Base-by-base conservation (phyloP, 1,284 basidiomycete genomes). In the Naganishia sp. region DNA sequence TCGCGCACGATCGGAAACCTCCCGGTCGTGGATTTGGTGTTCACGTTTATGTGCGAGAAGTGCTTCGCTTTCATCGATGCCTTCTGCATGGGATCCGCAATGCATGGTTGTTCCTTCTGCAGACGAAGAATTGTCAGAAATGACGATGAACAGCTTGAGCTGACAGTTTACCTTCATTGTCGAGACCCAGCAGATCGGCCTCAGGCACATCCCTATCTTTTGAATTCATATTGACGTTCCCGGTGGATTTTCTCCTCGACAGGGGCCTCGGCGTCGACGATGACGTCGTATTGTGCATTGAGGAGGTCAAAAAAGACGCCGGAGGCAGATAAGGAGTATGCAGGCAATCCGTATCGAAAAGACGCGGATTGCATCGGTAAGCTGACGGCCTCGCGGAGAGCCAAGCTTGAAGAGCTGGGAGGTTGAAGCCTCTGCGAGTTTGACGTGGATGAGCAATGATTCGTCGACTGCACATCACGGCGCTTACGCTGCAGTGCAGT, bases 401-500 rank as follows among this genome's bases (percentile, higher is more conserved):
- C 80, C 94, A 95, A 74, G 88, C 89, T 80, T 92, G 86, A 16
- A 96, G 83, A 46, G 92, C 92, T 48, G 86, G 84, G 80, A 96
- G 88, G 64, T 90, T 86, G 77, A 95, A 97, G 15, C 92, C 93
- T 53, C 92, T 92, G 67, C 1, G 50, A 66, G 16, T 28, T 39
- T 39, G 36, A 18, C 5, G 18, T 23, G 6, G 4, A 63, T 63
- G 42, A 63, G 21, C 25, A 18, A 53, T 25, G 39, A 36, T 43
- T 33, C 44, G 43, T 45, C 25, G 25, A 16, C 31, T 16, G 15
- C n/a, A 48, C 25, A 52, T 23, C 57, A 10, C 10, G 31, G 6
- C 21, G 79, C 85, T 72, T 78, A 94, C 90, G 86, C 88, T 45
- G 94, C 92, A 16, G 94, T 97, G 64, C 92, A 92, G 80, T 96